Percentiles rank a stretch among this genome's conserved stretches.
phyloP scores from a whole-genome alignment of 192 early-diverging fungal species.

The Lobosporangium transversale region DNA sequence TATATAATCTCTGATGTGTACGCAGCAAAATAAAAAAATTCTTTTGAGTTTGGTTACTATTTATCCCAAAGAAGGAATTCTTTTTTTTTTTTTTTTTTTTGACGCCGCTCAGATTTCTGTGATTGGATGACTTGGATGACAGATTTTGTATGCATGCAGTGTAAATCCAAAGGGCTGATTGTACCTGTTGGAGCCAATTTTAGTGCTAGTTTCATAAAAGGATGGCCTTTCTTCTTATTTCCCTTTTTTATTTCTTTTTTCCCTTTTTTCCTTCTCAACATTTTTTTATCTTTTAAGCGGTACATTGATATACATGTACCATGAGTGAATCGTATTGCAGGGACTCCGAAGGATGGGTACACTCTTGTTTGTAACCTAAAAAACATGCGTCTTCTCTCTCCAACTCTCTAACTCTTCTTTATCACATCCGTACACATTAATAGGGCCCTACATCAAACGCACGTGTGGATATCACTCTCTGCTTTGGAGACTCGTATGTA shows the following conservation, averaged over 20 bases:
- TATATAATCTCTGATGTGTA: too few relatives aligned
- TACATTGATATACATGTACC: not conserved
- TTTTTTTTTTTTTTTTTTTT: too few relatives aligned
- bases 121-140: too few relatives aligned
- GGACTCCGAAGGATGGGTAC: not conserved
- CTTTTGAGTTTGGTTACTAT: too few relatives aligned
- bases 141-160: too few relatives aligned
- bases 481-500: slow-evolving; percentile 29
- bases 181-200: too few relatives aligned
- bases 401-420: not conserved
- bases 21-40: too few relatives aligned
- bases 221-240: not conserved
- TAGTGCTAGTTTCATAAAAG: too few relatives aligned
- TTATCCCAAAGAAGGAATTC: too few relatives aligned
- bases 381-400: not conserved
- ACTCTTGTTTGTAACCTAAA: not conserved
- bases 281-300: not conserved
- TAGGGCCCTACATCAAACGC: slow-evolving; percentile 29
- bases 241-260: not conserved
- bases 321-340: not conserved
- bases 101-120: too few relatives aligned
- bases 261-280: not conserved
- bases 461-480: slow-evolving; percentile 17
- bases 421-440: not conserved
- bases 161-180: too few relatives aligned